These are phyloP conservation scores for Besnoitia besnoiti DNA, from an alignment of 169 alveolate genomes.

Conservation along the genomic window DNA sequence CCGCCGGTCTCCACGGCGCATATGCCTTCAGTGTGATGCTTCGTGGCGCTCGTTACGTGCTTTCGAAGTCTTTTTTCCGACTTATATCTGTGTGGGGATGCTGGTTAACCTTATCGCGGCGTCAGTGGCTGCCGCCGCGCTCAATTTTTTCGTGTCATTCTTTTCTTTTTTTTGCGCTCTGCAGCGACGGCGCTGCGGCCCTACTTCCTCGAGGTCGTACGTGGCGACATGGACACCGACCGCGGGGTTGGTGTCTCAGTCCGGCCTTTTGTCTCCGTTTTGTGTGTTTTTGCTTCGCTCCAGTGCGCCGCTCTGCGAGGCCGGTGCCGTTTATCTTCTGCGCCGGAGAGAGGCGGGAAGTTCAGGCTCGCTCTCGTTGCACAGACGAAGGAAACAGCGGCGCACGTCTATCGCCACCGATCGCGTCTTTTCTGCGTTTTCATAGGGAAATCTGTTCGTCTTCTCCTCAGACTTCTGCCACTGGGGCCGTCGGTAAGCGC, in stretches of 20 bases:
- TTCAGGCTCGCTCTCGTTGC: too few relatives aligned
- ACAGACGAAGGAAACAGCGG: too few relatives aligned
- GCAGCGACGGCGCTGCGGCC: too few relatives aligned
- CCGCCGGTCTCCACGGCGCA: neutral
- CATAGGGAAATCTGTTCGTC: neutral
- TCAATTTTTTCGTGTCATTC: neutral
- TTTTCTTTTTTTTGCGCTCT: neutral
- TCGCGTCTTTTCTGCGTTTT: neutral
- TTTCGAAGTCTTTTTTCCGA: too few relatives aligned
- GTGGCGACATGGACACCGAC: too few relatives aligned
- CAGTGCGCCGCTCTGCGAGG: too few relatives aligned
- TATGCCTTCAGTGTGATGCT: neutral
- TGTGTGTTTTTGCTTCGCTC: too few relatives aligned
- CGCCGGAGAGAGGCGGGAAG: too few relatives aligned
- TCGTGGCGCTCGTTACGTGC: too few relatives aligned
- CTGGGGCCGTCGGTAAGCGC: slow-evolving; percentile 18
- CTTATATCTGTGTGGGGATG: neutral
- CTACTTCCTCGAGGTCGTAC: too few relatives aligned
- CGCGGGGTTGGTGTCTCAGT: neutral
- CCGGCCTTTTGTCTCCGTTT: neutral
- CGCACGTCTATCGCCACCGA: too few relatives aligned
- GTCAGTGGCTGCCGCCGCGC: neutral
- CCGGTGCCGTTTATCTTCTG: too few relatives aligned
- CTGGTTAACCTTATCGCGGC: neutral
- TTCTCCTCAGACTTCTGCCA: slow-evolving; percentile 42